Evolutionary conservation across 1,284 basidiomycete genomes (phyloP).

Genomic region (Sanguinoderma infundibulare): DNA sequence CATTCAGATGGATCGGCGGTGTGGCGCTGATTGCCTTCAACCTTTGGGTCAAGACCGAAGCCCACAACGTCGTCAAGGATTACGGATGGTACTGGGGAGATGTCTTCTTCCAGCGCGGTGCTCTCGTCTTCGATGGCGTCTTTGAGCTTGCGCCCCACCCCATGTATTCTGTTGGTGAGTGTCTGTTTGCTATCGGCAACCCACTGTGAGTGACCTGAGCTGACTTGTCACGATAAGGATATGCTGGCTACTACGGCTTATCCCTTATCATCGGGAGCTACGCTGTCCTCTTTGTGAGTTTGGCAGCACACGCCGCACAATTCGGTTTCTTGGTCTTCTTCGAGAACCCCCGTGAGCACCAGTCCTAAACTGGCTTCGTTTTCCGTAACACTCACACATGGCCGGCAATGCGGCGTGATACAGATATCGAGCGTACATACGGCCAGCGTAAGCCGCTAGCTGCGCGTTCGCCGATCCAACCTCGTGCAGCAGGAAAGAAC

Average conservation of each 20-base stretch:
- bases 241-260: constrained; percentile 97
- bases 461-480: constrained; percentile 70
- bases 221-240: constrained; percentile 55
- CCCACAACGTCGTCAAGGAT: constrained; percentile 94
- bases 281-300: constrained; percentile 89
- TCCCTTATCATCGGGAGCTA: constrained; percentile 89
- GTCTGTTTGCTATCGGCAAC: background rate
- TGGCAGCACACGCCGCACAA: constrained; percentile 92
- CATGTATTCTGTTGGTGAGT: constrained; percentile 91
- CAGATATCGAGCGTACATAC: constrained; percentile 93
- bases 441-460: constrained; percentile 88
- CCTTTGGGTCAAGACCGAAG: constrained; percentile 98
- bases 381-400: background rate
- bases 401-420: background rate
- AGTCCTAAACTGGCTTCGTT: background rate
- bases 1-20: constrained; percentile 83
- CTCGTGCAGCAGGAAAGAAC: constrained; percentile 16
- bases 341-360: constrained; percentile 90
- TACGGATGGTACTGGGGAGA: constrained; percentile 99
- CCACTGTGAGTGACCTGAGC: background rate
- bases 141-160: constrained; percentile 93
- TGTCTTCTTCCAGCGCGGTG: constrained; percentile 92
- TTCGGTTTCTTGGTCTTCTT: constrained; percentile 97
- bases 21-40: constrained; percentile 91
- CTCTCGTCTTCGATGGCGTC: constrained; percentile 96